A percentile compares a stretch with the other conserved stretches of the same genome.
phyloP scores from a whole-genome alignment of 2,329 filamentous ascomycete species.

The Hypoxylon rubiginosum region DNA sequence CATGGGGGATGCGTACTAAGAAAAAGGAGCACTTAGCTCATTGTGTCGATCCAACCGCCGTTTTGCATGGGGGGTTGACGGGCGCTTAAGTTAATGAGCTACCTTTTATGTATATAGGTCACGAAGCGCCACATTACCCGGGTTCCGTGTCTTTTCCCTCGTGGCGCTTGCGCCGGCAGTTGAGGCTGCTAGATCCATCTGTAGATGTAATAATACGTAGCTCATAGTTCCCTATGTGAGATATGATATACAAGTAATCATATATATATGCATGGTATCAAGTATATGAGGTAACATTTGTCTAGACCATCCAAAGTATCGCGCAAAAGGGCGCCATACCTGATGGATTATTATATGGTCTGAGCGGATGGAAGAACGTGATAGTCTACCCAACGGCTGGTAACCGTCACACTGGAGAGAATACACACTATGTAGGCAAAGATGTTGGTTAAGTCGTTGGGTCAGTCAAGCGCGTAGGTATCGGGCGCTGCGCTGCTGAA shows the following conservation, averaged over 20 bases:
- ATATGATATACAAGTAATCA: background rate
- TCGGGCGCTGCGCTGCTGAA: background rate
- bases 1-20: conserved; percentile 24
- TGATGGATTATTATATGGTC: background rate
- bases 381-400: background rate
- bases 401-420: background rate
- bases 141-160: conserved; percentile 16
- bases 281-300: background rate
- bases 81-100: conserved; percentile 2
- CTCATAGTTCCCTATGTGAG: background rate
- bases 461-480: background rate
- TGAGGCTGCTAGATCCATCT: background rate
- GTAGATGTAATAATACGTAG: background rate
- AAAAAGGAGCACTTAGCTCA: background rate
- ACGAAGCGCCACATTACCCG: conserved; percentile 17
- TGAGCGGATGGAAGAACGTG: background rate
- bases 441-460: background rate
- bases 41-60: conserved; percentile 7
- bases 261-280: background rate
- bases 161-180: conserved; percentile 8
- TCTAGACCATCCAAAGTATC: background rate
- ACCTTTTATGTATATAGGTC: background rate
- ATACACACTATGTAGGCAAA: background rate
- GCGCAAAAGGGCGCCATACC: background rate
- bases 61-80: background rate